Percentiles rank a stretch among this genome's conserved stretches.
Conservation (phyloP, 306 rosid genomes). For the Pachyrhizus erosus region DNA sequence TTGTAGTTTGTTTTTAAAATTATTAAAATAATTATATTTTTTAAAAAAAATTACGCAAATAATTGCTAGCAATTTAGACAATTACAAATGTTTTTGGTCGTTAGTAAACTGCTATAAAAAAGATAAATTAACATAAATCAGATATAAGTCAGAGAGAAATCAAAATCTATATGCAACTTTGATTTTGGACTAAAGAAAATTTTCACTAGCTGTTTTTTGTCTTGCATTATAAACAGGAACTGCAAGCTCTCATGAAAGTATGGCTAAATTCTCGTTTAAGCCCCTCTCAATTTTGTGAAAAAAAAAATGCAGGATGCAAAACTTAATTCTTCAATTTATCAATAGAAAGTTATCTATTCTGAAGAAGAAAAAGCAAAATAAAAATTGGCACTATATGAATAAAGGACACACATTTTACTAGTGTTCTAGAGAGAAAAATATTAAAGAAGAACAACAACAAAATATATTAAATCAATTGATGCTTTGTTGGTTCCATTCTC, state of each 20-base stretch:
- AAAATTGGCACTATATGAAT: slow-evolving; percentile 17
- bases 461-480: slow-evolving; percentile 55
- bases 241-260: slow-evolving; percentile 10
- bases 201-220: not conserved
- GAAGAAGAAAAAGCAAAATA: slow-evolving; percentile 36
- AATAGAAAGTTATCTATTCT: slow-evolving; percentile 34
- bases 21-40: not conserved
- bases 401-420: slow-evolving; percentile 41
- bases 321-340: slow-evolving; percentile 20
- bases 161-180: not conserved
- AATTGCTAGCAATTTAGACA: no score
- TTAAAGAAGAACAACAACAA: not conserved
- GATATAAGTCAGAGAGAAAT: no score
- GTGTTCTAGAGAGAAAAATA: slow-evolving; percentile 23
- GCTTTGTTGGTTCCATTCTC: slow-evolving; percentile 87
- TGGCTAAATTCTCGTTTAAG: not conserved
- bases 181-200: not conserved
- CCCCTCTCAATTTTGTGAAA: not conserved
- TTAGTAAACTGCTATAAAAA: no score
- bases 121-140: no score
- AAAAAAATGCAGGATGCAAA: slow-evolving; percentile 1
- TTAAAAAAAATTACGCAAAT: no score
- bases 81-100: no score
- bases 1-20: not conserved
- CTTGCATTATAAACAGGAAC: not conserved